Conservation (phyloP, 1,139 yeast species). For the Yamadazyma atlantica region DNA sequence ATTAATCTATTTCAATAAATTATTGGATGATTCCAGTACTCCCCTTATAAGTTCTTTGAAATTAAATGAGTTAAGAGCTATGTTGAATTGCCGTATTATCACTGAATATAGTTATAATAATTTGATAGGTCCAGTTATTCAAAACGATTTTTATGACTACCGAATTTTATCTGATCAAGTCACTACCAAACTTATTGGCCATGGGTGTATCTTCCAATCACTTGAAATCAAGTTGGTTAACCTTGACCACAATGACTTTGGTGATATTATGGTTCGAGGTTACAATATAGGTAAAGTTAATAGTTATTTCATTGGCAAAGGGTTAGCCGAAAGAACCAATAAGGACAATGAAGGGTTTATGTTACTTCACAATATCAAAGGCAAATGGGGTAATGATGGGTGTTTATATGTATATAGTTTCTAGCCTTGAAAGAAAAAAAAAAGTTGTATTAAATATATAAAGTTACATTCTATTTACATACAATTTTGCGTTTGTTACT, state of each 20-base stretch:
- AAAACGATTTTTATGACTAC: conserved; percentile 63
- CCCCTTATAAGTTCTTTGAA: conserved; percentile 23
- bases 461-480: conserved; percentile 12
- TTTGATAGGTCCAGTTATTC: conserved; percentile 57
- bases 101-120: conserved; percentile 49
- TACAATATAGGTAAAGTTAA: conserved; percentile 59
- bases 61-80: conserved; percentile 46
- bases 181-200: conserved; percentile 17
- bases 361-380: conserved; percentile 50
- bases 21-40: conserved; percentile 12
- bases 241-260: conserved; percentile 33
- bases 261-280: conserved; percentile 60
- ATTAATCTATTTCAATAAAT: conserved; percentile 38
- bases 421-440: neutral
- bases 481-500: conserved; percentile 11
- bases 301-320: conserved; percentile 20
- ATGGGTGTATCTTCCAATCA: conserved; percentile 52
- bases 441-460: conserved; percentile 1
- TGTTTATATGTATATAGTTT: conserved; percentile 52
- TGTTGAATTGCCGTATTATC: conserved; percentile 50
- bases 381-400: conserved; percentile 71
- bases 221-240: conserved; percentile 48
- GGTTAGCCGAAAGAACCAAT: conserved; percentile 12
- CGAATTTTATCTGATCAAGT: conserved; percentile 37
- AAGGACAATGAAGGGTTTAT: conserved; percentile 58